Conservation (phyloP, 768 basidiomycete species). For the Dendrothele bispora region DNA sequence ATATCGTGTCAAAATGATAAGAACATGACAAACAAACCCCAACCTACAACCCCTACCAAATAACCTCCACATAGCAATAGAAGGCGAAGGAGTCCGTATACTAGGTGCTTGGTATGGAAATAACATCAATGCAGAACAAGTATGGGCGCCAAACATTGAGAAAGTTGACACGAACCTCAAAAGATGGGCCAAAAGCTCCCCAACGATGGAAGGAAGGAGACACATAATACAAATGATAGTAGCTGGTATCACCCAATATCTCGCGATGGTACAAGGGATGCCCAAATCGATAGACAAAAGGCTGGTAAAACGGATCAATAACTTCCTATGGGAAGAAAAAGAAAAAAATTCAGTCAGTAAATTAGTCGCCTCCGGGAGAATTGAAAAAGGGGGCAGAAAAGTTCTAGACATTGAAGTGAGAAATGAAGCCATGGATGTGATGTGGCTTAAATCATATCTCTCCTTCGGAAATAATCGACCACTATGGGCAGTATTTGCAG, state of each 20-base stretch:
- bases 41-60: not conserved
- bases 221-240: slow-evolving; percentile 15
- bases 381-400: not conserved
- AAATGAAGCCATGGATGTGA: not conserved
- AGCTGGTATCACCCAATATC: slow-evolving; percentile 25
- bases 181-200: slow-evolving; percentile 9
- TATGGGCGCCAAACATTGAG: slow-evolving; percentile 14
- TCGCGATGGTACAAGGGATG: slow-evolving; percentile 27
- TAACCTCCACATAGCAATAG: slow-evolving; percentile 9
- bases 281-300: slow-evolving; percentile 10
- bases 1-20: not conserved
- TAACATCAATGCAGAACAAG: not conserved
- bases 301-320: slow-evolving; percentile 10
- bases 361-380: not conserved
- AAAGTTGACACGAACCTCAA: slow-evolving; percentile 12
- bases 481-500: not conserved
- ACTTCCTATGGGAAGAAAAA: slow-evolving; percentile 18
- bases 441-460: not conserved
- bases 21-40: not conserved
- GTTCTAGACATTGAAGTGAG: not conserved
- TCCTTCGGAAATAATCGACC: not conserved
- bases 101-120: slow-evolving; percentile 23
- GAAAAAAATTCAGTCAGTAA: not conserved
- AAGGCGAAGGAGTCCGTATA: slow-evolving; percentile 10
- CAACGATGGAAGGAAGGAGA: slow-evolving; percentile 13